phyloP scores from a whole-genome alignment of 176 grass and related monocot species.

The Triticum aestivum region IWGSC_CS_RefSeq_v2.1 NC_057811.1:63978431-63978930 shows the following conservation, averaged over 20 bases:
- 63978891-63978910: too few relatives aligned
- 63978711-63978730: neutral
- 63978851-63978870: too few relatives aligned
- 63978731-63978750: neutral
- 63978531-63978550: neutral
- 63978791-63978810: neutral
- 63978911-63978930: too few relatives aligned
- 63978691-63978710: neutral
- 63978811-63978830: neutral
- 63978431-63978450: neutral
- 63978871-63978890: too few relatives aligned
- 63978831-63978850: neutral
- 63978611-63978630: neutral
- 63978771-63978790: neutral
- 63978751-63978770: neutral
- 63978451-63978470: neutral
- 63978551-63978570: neutral
- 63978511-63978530: neutral
- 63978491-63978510: neutral
- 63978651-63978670: neutral
- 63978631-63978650: neutral
- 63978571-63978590: neutral
- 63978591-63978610: neutral
- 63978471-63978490: slow-evolving; percentile 9
- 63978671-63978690: neutral